Percentiles rank a stretch among this genome's conserved stretches.
Evolutionary conservation across 1,284 basidiomycete species (phyloP).

Genomic region (Pholiota adiposa): DNA sequence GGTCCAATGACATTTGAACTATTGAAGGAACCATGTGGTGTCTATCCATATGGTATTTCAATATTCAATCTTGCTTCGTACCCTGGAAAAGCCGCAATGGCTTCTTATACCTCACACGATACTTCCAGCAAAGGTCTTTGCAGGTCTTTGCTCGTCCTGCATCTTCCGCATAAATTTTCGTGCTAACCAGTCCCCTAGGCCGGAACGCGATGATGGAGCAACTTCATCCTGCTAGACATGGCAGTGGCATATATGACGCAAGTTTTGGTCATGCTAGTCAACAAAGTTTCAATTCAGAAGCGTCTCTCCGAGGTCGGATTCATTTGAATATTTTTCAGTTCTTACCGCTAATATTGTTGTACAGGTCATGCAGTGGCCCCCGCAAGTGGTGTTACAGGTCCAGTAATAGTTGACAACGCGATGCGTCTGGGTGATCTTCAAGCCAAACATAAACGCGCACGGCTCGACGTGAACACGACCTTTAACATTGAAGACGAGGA

Average conservation of each 20-base stretch:
- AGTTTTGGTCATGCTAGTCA: conserved; percentile 28
- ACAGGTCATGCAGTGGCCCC: too few relatives aligned
- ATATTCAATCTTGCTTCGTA: neutral
- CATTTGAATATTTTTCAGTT: too few relatives aligned
- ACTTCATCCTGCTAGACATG: conserved; percentile 32
- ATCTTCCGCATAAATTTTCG: neutral
- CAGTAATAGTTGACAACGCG: too few relatives aligned
- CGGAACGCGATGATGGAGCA: neutral
- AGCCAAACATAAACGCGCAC: conserved; percentile 55
- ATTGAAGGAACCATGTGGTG: conserved; percentile 2
- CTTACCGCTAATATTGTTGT: too few relatives aligned
- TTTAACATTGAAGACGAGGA: conserved; percentile 58
- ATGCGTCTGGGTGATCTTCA: conserved; percentile 47
- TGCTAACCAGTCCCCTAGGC: neutral
- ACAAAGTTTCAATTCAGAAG: conserved; percentile 38
- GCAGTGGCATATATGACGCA: conserved; percentile 40
- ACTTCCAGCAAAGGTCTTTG: neutral
- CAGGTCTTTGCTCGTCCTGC: neutral
- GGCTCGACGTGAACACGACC: conserved; percentile 51
- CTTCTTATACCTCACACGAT: neutral
- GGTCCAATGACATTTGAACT: conserved; percentile 24
- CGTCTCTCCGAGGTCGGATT: conserved; percentile 41
- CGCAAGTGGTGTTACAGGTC: too few relatives aligned
- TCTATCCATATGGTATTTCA: neutral
- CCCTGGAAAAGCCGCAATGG: neutral